Percentiles rank a stretch among this genome's conserved stretches.
Conservation (phyloP, 225 moss, liverwort and hornwort species). For the Pseudisothecium myosuroides region DNA sequence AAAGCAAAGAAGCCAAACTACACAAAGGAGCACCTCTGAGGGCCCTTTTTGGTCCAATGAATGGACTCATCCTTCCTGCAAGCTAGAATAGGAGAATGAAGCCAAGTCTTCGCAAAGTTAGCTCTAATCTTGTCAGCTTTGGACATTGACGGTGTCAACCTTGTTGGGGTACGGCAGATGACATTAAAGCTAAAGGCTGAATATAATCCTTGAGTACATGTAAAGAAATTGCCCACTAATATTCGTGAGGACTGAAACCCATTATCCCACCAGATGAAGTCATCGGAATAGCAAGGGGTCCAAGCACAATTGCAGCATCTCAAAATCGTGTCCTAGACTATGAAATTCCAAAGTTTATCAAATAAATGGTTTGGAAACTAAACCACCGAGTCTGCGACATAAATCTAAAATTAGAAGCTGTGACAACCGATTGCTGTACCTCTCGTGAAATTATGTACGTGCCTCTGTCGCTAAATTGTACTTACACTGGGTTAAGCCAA, state of each 20-base stretch:
- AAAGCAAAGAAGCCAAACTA: too few relatives aligned
- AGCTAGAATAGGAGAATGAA: too few relatives aligned
- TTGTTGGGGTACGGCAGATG: background rate
- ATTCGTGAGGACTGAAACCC: background rate
- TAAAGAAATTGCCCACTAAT: background rate
- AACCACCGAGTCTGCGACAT: background rate
- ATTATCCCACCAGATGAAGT: background rate
- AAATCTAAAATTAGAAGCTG: background rate
- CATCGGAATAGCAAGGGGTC: background rate
- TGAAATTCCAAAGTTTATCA: background rate
- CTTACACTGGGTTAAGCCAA: conserved; percentile 4
- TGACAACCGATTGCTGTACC: background rate
- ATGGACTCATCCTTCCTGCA: too few relatives aligned
- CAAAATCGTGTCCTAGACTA: background rate
- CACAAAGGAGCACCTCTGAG: too few relatives aligned
- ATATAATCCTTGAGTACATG: background rate
- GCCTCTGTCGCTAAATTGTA: background rate
- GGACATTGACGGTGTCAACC: background rate
- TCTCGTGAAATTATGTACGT: conserved; percentile 10
- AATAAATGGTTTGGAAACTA: background rate
- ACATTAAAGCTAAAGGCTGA: too few relatives aligned
- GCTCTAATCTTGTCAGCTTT: too few relatives aligned
- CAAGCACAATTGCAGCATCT: background rate
- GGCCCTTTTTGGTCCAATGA: too few relatives aligned
- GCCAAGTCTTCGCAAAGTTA: too few relatives aligned